Base-by-base conservation (phyloP, 257 asterid species). In the Ballota nigra region DNA sequence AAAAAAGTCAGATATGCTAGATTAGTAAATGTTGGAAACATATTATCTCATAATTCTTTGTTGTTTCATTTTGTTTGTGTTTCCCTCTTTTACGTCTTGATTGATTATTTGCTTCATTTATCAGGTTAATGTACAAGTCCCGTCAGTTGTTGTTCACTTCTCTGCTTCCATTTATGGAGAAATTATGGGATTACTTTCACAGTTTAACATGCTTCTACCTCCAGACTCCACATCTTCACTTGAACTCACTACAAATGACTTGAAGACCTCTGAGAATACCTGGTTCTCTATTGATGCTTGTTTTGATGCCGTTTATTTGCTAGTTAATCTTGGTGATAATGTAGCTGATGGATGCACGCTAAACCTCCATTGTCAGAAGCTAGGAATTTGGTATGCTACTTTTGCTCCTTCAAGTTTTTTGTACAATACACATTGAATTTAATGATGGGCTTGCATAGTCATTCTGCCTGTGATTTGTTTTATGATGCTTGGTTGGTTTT, bases 311-410 rank as follows among this genome's bases (percentile, higher is more conserved):
- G 63, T 86, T 76, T 63, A 49, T 74, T 76, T 89, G 73, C 73
- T 83, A 53, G 84, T 89, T 53, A 88, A 91, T 80, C 90, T 91
- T 74, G 97, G 88, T 78, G 91, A 83, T 72, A 84, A 78, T 76
- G 83, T 38, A 28, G 85, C 79, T 56, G 82, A 78, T 79, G 89
- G 77, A 43, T 84, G 86, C 86, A 80, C 68, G 47, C 78, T 94
- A 75, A 78, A 68, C 77, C 71, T 91, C 49, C 51, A 41, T 60
- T 78, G 76, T 75, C 84, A 77, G 84, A 83, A 74, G 76, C 71
- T 88, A 13, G 86, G 77, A 71, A 26, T 88, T 75, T 76, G 97
- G 97, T 94, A 87, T 71, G 86, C 43, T 66, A 51, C 68, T 58
- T 78, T 51, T 64, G 52, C 52, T 69, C 76, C 66, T 66, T 53